Evolutionary conservation across 495 filamentous ascomycete genomes (phyloP).

Genomic region (Baudoinia panamericana): DNA sequence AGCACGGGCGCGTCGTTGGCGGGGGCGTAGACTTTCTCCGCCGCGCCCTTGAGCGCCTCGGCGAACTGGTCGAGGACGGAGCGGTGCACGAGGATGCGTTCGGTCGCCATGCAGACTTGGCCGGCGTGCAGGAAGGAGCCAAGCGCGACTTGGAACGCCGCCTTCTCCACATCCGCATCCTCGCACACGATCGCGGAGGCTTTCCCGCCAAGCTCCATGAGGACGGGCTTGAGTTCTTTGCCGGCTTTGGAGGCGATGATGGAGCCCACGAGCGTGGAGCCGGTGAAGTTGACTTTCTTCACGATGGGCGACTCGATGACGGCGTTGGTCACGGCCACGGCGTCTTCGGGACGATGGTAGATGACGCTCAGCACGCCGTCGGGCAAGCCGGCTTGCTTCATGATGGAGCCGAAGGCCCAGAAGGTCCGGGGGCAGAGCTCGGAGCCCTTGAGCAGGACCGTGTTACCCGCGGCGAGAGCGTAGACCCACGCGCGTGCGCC

Average conservation of each 20-base stretch:
- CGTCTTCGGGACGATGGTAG: slow-evolving; percentile 40
- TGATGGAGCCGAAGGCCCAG: slow-evolving; percentile 54
- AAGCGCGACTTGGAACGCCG: slow-evolving; percentile 38
- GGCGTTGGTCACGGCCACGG: slow-evolving; percentile 40
- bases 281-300: slow-evolving; percentile 52
- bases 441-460: slow-evolving; percentile 60
- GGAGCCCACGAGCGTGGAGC: slow-evolving; percentile 42
- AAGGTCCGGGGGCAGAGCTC: slow-evolving; percentile 66
- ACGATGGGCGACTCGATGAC: slow-evolving; percentile 44
- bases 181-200: slow-evolving; percentile 46
- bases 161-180: slow-evolving; percentile 45
- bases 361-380: slow-evolving; percentile 45
- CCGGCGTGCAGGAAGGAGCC: slow-evolving; percentile 40
- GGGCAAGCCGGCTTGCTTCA: slow-evolving; percentile 61
- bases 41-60: slow-evolving; percentile 38
- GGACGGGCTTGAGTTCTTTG: slow-evolving; percentile 51
- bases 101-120: slow-evolving; percentile 88
- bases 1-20: slow-evolving; percentile 41
- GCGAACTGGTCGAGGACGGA: slow-evolving; percentile 53
- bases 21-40: slow-evolving; percentile 21
- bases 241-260: slow-evolving; percentile 47
- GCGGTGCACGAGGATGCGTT: slow-evolving; percentile 72
- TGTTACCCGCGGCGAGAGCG: slow-evolving; percentile 74
- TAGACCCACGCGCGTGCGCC: slow-evolving; percentile 42
- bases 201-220: slow-evolving; percentile 54